Conservation (phyloP, 768 basidiomycete species). For the Hypsizygus marmoreus region DNA sequence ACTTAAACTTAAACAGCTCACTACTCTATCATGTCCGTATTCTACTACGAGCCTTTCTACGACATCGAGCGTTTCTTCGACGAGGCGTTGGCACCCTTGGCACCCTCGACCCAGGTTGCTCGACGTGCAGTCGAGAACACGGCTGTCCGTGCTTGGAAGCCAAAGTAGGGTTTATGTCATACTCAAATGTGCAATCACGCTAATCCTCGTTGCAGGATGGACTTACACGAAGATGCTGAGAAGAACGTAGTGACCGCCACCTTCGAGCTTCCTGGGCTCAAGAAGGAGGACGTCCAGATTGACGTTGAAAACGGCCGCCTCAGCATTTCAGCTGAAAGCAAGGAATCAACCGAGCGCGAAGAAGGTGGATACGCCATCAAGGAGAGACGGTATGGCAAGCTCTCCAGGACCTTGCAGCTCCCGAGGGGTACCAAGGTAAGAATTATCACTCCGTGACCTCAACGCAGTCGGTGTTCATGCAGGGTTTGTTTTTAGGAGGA, state of each 20-base stretch:
- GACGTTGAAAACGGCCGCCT: constrained; percentile 47
- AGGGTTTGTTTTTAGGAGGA: constrained; percentile 32
- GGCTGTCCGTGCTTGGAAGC: too few species aligned
- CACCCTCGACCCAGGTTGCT: too few species aligned
- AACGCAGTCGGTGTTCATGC: neutral
- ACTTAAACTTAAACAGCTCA: too few species aligned
- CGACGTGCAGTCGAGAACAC: too few species aligned
- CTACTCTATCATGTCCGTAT: too few species aligned
- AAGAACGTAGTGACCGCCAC: constrained; percentile 44
- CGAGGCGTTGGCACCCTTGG: too few species aligned
- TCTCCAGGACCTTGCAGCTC: constrained; percentile 45
- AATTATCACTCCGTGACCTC: neutral
- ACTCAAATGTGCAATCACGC: too few species aligned
- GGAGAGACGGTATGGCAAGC: constrained; percentile 48
- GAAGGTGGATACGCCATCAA: constrained; percentile 37
- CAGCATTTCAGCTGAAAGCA: constrained; percentile 45
- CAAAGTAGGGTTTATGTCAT: too few species aligned
- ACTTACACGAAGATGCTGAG: constrained; percentile 44
- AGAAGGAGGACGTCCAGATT: constrained; percentile 45
- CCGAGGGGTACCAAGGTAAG: constrained; percentile 49
- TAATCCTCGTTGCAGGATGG: too few species aligned
- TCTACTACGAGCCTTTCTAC: too few species aligned
- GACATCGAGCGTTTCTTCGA: too few species aligned
- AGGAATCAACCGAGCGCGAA: constrained; percentile 26
- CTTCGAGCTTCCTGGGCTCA: constrained; percentile 57